Conservation (phyloP, 768 basidiomycete genomes). For the Clitopilus passeckerianus region DNA sequence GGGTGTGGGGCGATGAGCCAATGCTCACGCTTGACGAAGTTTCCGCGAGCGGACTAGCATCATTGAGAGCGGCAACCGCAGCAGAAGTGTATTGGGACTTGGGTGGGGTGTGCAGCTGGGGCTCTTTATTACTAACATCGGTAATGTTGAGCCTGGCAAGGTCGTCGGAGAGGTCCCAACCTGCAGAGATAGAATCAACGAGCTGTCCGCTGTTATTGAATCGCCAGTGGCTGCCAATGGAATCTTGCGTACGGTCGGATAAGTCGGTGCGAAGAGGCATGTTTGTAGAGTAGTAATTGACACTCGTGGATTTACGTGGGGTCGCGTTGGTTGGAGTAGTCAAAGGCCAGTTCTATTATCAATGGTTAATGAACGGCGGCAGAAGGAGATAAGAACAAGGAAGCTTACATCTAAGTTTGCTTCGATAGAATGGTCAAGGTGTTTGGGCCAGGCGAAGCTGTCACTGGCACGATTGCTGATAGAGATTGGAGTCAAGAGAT, state of each 20-base stretch:
- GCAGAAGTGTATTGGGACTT: constrained; percentile 54
- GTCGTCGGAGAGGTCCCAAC: constrained; percentile 73
- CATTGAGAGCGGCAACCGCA: constrained; percentile 51
- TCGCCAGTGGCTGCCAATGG: constrained; percentile 52
- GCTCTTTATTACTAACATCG: constrained; percentile 45
- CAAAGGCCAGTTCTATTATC: constrained; percentile 43
- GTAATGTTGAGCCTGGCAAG: constrained; percentile 69
- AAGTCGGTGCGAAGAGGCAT: constrained; percentile 46
- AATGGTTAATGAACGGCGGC: constrained; percentile 20
- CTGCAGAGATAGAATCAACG: constrained; percentile 49
- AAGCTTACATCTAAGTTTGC: constrained; percentile 39
- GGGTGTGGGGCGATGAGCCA: constrained; percentile 66
- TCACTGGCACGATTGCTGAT: constrained; percentile 28
- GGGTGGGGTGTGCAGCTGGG: constrained; percentile 62
- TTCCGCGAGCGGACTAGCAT: constrained; percentile 63
- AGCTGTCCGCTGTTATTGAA: constrained; percentile 60
- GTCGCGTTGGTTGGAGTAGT: constrained; percentile 29
- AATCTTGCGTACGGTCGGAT: constrained; percentile 33
- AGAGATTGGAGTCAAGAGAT: constrained; percentile 28
- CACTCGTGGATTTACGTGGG: constrained; percentile 26
- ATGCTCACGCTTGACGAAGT: constrained; percentile 67
- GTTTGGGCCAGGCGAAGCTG: constrained; percentile 44
- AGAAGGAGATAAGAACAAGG: constrained; percentile 26
- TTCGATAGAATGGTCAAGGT: constrained; percentile 39
- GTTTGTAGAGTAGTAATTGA: constrained; percentile 30